phyloP scores from a whole-genome alignment of 768 basidiomycete species.

The Xerocomellus dryophilus region DNA sequence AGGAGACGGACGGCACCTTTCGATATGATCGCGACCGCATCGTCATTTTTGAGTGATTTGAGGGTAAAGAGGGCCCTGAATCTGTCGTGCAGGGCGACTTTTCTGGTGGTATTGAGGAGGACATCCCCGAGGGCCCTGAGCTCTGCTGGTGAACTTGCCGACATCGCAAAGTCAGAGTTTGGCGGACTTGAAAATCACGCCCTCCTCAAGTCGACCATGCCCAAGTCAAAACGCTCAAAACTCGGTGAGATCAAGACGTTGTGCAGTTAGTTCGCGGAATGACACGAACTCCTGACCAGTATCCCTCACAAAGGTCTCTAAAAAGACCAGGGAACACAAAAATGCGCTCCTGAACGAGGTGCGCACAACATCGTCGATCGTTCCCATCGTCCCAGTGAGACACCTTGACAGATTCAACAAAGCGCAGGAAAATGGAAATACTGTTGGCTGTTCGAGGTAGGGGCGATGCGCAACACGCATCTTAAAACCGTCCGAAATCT shows the following conservation, averaged over 20 bases:
- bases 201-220: conserved; percentile 50
- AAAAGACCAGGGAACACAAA: conserved; percentile 93
- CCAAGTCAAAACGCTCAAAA: conserved; percentile 85
- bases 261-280: neutral
- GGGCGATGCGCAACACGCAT: conserved; percentile 92
- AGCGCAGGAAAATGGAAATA: conserved; percentile 89
- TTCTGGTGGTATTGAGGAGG: conserved; percentile 73
- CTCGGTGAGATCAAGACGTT: conserved; percentile 55
- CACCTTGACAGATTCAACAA: conserved; percentile 65
- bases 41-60: conserved; percentile 74
- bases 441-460: conserved; percentile 94
- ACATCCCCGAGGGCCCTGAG: conserved; percentile 67
- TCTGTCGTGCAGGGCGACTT: conserved; percentile 76
- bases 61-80: conserved; percentile 92
- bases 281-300: conserved; percentile 45
- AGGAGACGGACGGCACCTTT: conserved; percentile 51
- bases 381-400: conserved; percentile 4
- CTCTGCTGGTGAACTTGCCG: conserved; percentile 44
- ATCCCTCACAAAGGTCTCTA: conserved; percentile 89
- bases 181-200: conserved; percentile 49
- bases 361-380: conserved; percentile 21
- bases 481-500: conserved; percentile 89
- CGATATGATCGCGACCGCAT: conserved; percentile 81
- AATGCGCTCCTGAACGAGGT: conserved; percentile 77
- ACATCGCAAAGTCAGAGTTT: conserved; percentile 31